Evolutionary conservation across 306 rosid species (phyloP), one percentile per base, ranked within the genome.

Genomic region (Prunus fruticosa): DNA sequence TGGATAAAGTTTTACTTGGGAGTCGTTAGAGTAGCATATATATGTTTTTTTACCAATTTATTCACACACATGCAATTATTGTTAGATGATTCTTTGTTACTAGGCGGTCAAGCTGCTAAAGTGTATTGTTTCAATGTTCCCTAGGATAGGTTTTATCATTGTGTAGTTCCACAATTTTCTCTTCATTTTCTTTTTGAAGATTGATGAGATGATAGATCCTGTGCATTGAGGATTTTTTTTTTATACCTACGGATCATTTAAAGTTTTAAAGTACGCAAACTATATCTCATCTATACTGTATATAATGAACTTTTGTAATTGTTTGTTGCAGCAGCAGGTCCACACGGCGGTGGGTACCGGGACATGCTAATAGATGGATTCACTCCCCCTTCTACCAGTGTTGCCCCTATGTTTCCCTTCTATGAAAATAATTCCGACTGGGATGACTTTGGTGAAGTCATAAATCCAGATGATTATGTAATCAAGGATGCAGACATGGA

Each of bases 361-460:
- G 99, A 92, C 70, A 64, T 95, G 50, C 84, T 90, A 16, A 87
- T 92, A 45, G 99, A 92, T 83, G 99, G 99, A 72, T 92, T 95
- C 82, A 91, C 85, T 83, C 91, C 97, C 70, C 91, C 99, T 77
- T 89, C 93, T 8, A 84, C 96, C 11, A 82, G 89, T 77, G 91
- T 88, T 85, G 91, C 93, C 43, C 99, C 97, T 18, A 90, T 95
- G 92, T 95, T 89, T 84, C 97, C 99, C 72, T 92, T 74, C 75
- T 92, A 80, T 53, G 97, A 92, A 73, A 95, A 87, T 79, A 78
- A 87, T 38, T 80, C 82, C 6, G 97, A 92, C 74, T 95, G 97
- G 99, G 97, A 90, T 83, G 99, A 95, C 82, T 92, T 89, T 87
- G 97, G 99, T 52, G 97, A 92, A 82, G 96, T 95, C 60, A 95